Evolutionary conservation across 148 eudicot species (phyloP), one percentile per base, ranked within the genome.

Genomic region (Rhododendron henanense): DNA sequence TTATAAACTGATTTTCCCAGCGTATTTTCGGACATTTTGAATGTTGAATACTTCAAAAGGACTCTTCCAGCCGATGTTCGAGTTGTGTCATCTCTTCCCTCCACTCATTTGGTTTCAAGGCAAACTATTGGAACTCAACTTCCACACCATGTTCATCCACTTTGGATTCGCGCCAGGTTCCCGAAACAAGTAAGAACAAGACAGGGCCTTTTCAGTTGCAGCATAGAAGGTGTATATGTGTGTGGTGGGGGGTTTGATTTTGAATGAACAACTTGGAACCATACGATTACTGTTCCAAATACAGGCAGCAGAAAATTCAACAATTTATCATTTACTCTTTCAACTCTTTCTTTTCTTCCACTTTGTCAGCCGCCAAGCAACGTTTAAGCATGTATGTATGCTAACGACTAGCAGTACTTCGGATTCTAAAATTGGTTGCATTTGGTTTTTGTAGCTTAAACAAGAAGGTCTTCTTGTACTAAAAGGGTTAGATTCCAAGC

Each of bases 51-150:
- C 88, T 93, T 95, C 91, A 95, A 89, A 92, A 95, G 53, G 83
- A 94, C 94, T 15, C 91, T 95, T 81, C 90, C 91, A 88, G 94
- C 98, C 7, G 96, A 95, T 88, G 94, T 95, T 81, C 88, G 95
- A 78, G 87, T 95, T 11, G 95, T 94, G 11, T 88, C 96, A 39
- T 92, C 97, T 45, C 94, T 93, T 50, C 95, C 95, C 41, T 94
- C 94, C 23, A 90, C 90, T 35, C 95, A 94, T 89, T 78, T 93
- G 88, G 88, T 93, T 87, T 88, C 98, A 59, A 90, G 88, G 80
- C 94, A 94, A 86, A 81, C 94, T 6, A 79, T 92, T 55, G 94
- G 61, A 10, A 90, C 92, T 79, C 94, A 92, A 86, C 87, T 95
- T 59, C 97, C 98, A 18, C 89, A 81, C 89, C 91, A 94, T 35